A percentile compares a stretch with the other conserved stretches of the same genome.
These are phyloP conservation scores for Cicer bijugum DNA, from an alignment of 306 rosid species.

Conservation along the genomic window DNA sequence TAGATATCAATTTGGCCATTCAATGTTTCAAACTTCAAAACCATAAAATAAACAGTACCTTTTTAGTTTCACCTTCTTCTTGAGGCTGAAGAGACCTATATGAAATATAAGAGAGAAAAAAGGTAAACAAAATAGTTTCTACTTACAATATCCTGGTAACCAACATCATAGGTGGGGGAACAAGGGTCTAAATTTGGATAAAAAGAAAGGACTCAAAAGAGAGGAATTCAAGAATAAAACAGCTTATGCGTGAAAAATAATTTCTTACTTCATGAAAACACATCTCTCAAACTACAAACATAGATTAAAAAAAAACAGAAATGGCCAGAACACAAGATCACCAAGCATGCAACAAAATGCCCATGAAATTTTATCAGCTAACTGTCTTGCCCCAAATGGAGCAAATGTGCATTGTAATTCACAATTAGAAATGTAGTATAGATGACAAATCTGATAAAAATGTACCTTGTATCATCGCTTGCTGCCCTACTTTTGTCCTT, in stretches of 20 bases:
- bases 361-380: conserved; percentile 26
- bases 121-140: neutral
- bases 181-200: conserved; percentile 2
- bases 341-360: conserved; percentile 34
- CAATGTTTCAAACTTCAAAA: conserved; percentile 32
- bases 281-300: conserved; percentile 17
- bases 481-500: conserved; percentile 45
- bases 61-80: conserved; percentile 58
- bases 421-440: conserved; percentile 34
- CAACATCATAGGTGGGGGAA: conserved; percentile 1
- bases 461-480: conserved; percentile 59
- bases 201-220: conserved; percentile 31
- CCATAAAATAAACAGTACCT: conserved; percentile 56
- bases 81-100: conserved; percentile 62
- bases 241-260: conserved; percentile 26
- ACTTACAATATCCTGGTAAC: conserved; percentile 21
- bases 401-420: conserved; percentile 31
- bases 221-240: conserved; percentile 37
- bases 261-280: conserved; percentile 37
- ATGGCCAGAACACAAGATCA: conserved; percentile 30
- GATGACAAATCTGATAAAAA: conserved; percentile 34
- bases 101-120: conserved; percentile 33
- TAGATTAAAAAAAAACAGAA: conserved; percentile 4
- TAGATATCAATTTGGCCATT: neutral
- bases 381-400: conserved; percentile 4